Evolutionary conservation across 345 rosid species (phyloP).

Genomic region (Conringia planisiliqua): DNA sequence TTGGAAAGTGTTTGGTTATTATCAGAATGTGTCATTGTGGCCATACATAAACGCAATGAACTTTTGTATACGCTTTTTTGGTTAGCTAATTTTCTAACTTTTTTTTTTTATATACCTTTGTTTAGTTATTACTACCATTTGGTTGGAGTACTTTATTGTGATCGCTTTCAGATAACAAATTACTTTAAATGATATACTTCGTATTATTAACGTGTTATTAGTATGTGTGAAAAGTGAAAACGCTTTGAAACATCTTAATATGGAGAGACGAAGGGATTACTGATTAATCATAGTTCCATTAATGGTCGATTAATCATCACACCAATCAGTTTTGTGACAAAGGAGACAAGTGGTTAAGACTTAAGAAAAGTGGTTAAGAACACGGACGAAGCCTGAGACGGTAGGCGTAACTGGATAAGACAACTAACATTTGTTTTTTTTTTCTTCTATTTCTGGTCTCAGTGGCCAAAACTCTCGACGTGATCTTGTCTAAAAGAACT

Average conservation of each 20-base stretch:
- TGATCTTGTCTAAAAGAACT: background rate
- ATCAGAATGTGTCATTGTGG: conserved; percentile 1
- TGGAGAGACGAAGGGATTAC: background rate
- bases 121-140: too few species aligned
- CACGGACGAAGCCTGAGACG: conserved; percentile 8
- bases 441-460: background rate
- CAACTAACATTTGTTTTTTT: background rate
- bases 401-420: conserved; percentile 10
- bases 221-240: background rate
- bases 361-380: conserved; percentile 1
- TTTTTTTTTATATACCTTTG: too few species aligned
- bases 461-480: background rate
- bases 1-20: conserved; percentile 6
- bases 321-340: background rate
- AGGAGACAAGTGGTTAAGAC: conserved; percentile 8
- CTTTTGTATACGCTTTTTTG: background rate
- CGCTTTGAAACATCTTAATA: background rate
- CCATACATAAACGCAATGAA: background rate
- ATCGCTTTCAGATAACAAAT: too few species aligned
- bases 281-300: background rate
- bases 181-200: too few species aligned
- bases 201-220: background rate
- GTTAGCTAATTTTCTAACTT: background rate
- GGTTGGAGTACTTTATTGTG: too few species aligned
- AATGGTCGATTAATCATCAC: conserved; percentile 5